Evolutionary conservation across 257 asterid genomes (phyloP).

Genomic region (Eustoma russellianum): DNA sequence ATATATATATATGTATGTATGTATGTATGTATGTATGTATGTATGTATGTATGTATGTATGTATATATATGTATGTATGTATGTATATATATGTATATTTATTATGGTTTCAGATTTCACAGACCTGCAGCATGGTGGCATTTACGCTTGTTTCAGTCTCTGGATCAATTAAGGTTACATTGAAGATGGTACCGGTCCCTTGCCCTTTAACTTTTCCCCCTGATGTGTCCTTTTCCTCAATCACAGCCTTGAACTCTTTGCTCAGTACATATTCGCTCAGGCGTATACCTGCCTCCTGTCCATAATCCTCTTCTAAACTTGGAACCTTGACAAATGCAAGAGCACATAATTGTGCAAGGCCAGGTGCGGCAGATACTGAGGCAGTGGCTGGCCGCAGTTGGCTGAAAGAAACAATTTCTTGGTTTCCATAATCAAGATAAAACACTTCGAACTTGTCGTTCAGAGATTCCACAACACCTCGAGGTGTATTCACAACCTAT

Average conservation of each 20-base stretch:
- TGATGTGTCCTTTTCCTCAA: conserved; percentile 75
- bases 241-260: conserved; percentile 64
- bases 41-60: no score
- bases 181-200: conserved; percentile 77
- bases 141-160: conserved; percentile 68
- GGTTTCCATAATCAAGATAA: conserved; percentile 89
- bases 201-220: conserved; percentile 94
- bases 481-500: conserved; percentile 77
- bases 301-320: conserved; percentile 65
- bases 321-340: conserved; percentile 85
- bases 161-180: conserved; percentile 63
- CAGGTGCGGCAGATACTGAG: conserved; percentile 62
- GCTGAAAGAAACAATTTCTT: conserved; percentile 68
- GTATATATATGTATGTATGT: no score
- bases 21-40: no score
- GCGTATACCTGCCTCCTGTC: conserved; percentile 74
- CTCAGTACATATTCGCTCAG: conserved; percentile 57
- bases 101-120: neutral
- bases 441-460: conserved; percentile 84
- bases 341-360: conserved; percentile 91
- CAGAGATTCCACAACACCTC: conserved; percentile 60
- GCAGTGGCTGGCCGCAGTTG: conserved; percentile 65
- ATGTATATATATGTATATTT: no score
- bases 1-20: no score
- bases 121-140: conserved; percentile 78